A percentile compares a stretch with the other conserved stretches of the same genome.
Evolutionary conservation across 2,329 filamentous ascomycete genomes (phyloP).

Genomic region (Leptographium wingfieldii): DNA sequence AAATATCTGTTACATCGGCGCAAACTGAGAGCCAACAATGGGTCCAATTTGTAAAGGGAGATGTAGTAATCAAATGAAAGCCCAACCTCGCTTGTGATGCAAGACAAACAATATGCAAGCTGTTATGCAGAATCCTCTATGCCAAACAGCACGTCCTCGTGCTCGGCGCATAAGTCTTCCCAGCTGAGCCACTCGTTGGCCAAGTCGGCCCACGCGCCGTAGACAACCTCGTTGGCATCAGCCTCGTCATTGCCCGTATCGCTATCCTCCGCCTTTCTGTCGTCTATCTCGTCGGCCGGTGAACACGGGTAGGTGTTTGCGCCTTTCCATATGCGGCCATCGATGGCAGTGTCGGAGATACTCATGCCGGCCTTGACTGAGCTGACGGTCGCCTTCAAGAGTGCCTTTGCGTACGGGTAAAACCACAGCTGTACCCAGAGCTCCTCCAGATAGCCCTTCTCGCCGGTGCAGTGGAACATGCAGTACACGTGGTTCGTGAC

Average conservation of each 20-base stretch:
- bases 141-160: conserved; percentile 5
- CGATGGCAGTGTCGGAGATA: background rate
- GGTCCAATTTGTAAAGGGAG: background rate
- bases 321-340: background rate
- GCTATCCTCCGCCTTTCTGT: background rate
- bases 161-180: background rate
- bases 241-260: too few species aligned
- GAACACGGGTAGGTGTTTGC: background rate
- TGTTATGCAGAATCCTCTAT: background rate
- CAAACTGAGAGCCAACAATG: too few species aligned
- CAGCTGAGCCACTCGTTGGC: background rate
- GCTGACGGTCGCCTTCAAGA: background rate
- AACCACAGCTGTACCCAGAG: conserved; percentile 4
- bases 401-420: background rate
- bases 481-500: conserved; percentile 2
- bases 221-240: background rate
- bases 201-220: conserved; percentile 2
- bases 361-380: background rate
- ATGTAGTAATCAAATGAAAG: background rate
- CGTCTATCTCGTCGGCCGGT: too few species aligned
- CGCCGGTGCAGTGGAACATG: conserved; percentile 5
- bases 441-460: conserved; percentile 4
- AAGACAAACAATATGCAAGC: background rate
- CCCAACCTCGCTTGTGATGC: background rate
- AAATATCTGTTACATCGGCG: too few species aligned